Evolutionary conservation across 345 rosid genomes (phyloP), one percentile per base, ranked within the genome.

Genomic region (Aquilaria sinensis): DNA sequence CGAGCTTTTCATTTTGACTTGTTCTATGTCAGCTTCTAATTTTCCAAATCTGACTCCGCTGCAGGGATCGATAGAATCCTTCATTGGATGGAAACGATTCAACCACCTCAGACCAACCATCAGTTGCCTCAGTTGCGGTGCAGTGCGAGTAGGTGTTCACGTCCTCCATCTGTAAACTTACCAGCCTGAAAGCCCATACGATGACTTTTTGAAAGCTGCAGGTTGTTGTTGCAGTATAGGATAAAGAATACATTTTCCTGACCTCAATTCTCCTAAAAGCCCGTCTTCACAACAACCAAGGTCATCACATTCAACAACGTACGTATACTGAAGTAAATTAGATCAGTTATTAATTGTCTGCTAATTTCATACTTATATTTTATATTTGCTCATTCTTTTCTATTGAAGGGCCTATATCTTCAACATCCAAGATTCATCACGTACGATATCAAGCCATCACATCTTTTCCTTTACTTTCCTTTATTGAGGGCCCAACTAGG

Each of bases 161-260:
- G 75, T 57, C 76, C 77, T 3, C 70, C 68, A 70, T 45, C 54
- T 57, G 78, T 82, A 73, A 71, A 68, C 60, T 70, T 87, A 56
- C 95, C 95, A 0, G 78, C 87, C 10, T 76, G 87, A 31, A 23
- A 81, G 83, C 63, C 95, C 95, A 14, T 87, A 66, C 5, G 95
- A 87, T 62, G 74, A 85, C 74, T 85, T 87, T 52, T 74, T 87
- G 54, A 87, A 85, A 81, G 90, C 95, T 50, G 90, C 95, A n/a
- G 95, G 95, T 11, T 83, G 87, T 71, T 87, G 78, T 51, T 4
- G 29, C 51, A 10, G 5, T 50, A 49, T 30, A 46, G 33, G 10
- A 37, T 16, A 6, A 48, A 47, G 4, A 30, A 51, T 29, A n/a
- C 45, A 43, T 46, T 23, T 41, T 2, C 47, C 46, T 14, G 46